Conservation (phyloP, 139 green algal species). For the Coelastrella sp. region DNA sequence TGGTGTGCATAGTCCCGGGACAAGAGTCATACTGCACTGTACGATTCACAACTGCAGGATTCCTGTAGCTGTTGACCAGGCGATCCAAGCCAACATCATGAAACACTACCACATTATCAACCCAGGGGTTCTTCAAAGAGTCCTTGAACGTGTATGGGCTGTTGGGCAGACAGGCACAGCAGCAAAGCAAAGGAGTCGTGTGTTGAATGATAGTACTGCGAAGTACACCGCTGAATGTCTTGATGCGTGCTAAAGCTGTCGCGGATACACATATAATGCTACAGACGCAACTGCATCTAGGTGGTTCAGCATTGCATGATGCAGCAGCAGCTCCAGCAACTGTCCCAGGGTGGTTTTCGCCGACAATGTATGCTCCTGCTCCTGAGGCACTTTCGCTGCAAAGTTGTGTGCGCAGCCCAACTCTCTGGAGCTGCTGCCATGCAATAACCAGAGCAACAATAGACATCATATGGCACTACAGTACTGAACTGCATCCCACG, state of each 20-base stretch:
- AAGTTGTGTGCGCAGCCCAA: too few species aligned
- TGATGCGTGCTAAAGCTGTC: background rate
- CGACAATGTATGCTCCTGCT: too few species aligned
- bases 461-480: too few species aligned
- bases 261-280: background rate
- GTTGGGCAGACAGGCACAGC: background rate
- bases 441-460: too few species aligned
- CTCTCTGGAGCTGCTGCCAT: too few species aligned
- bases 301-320: background rate
- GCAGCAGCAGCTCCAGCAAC: background rate
- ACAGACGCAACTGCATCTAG: background rate
- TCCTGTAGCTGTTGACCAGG: constrained; percentile 45
- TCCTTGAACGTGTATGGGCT: constrained; percentile 53
- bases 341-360: background rate
- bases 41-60: constrained; percentile 32
- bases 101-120: constrained; percentile 32
- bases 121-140: constrained; percentile 41
- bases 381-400: too few species aligned
- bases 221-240: background rate
- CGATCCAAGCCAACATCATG: constrained; percentile 45
- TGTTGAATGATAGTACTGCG: background rate
- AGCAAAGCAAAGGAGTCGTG: background rate
- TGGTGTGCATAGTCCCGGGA: background rate
- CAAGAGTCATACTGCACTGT: constrained; percentile 37
- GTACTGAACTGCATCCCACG: too few species aligned